phyloP scores from a whole-genome alignment of 2,329 filamentous ascomycete species.

The Periconia sp. region DNA sequence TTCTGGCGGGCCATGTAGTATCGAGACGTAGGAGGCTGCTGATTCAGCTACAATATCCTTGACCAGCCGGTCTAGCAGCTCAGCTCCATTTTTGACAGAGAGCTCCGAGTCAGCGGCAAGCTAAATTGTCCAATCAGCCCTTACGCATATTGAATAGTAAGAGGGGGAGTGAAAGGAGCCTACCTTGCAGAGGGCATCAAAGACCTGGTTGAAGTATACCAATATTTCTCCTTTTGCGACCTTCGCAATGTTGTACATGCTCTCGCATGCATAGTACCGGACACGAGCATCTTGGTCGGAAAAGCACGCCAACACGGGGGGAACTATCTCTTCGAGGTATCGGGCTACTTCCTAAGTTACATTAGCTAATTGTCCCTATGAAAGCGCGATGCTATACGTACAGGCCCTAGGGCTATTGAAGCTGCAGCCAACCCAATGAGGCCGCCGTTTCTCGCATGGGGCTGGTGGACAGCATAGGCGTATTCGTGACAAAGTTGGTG shows the following conservation, averaged over 20 bases:
- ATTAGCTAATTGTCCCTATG: too few relatives aligned
- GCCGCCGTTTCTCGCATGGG: slow-evolving; percentile 94
- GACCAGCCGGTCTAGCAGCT: slow-evolving; percentile 90
- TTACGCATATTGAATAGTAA: too few relatives aligned
- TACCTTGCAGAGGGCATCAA: slow-evolving; percentile 96
- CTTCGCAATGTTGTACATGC: slow-evolving; percentile 99
- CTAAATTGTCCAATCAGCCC: too few relatives aligned
- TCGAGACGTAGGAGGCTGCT: slow-evolving; percentile 90
- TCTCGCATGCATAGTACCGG: slow-evolving; percentile 97
- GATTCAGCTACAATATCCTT: slow-evolving; percentile 97
- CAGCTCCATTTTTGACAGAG: slow-evolving; percentile 97
- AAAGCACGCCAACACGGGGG: slow-evolving; percentile 95
- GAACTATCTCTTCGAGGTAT: slow-evolving; percentile 92
- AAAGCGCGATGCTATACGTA: slow-evolving; percentile 63
- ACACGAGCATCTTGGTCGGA: slow-evolving; percentile 97
- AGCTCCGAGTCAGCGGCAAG: slow-evolving; percentile 94
- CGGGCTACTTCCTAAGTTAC: slow-evolving; percentile 78
- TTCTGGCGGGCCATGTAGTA: slow-evolving; percentile 71
- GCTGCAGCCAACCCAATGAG: slow-evolving; percentile 94
- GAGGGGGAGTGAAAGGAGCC: too few relatives aligned
- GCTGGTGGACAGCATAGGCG: slow-evolving; percentile 95
- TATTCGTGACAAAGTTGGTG: slow-evolving; percentile 97
- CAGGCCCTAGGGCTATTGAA: slow-evolving; percentile 90
- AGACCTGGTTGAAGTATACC: slow-evolving; percentile 97
- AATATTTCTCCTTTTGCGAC: slow-evolving; percentile 97